Conservation (phyloP, 108 stramenopile species). For the Cylindrotheca closterium region DNA sequence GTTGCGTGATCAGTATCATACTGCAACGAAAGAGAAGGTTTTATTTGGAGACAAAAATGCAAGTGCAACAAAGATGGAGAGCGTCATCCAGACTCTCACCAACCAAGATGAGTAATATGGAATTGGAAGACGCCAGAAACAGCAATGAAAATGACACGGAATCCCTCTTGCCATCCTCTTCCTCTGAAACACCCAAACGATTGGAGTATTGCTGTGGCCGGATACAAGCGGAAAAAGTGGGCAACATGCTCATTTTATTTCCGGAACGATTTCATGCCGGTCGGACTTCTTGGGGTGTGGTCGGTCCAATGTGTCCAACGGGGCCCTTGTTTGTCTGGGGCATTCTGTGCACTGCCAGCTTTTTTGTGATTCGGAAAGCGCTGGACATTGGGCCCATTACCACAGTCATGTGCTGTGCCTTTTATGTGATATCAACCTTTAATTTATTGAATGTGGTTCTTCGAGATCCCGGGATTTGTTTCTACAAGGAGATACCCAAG, state of each 20-base stretch:
- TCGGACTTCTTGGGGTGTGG: conserved; percentile 52
- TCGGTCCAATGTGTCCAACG: conserved; percentile 80
- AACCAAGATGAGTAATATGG: background rate
- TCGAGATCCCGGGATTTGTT: conserved; percentile 62
- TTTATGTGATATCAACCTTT: conserved; percentile 35
- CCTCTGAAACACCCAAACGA: too few species aligned
- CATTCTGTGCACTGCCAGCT: conserved; percentile 45
- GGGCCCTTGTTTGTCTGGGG: conserved; percentile 61
- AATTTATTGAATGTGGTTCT: conserved; percentile 48
- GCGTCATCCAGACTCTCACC: too few species aligned
- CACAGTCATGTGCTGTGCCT: conserved; percentile 49
- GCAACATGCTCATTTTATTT: conserved; percentile 67
- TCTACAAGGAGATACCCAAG: conserved; percentile 35
- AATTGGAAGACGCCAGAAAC: background rate
- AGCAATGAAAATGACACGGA: conserved; percentile 13
- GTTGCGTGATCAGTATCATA: too few species aligned
- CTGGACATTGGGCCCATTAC: conserved; percentile 39
- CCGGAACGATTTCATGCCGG: conserved; percentile 35
- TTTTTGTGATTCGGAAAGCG: conserved; percentile 31
- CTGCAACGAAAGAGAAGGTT: too few species aligned
- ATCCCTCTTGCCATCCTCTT: conserved; percentile 12
- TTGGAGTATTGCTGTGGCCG: conserved; percentile 12
- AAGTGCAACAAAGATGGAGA: too few species aligned
- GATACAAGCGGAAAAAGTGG: conserved; percentile 7
- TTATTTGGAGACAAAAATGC: too few species aligned